Evolutionary conservation across 2,329 filamentous ascomycete genomes (phyloP).

Genomic region (Exophiala spinifera): DNA sequence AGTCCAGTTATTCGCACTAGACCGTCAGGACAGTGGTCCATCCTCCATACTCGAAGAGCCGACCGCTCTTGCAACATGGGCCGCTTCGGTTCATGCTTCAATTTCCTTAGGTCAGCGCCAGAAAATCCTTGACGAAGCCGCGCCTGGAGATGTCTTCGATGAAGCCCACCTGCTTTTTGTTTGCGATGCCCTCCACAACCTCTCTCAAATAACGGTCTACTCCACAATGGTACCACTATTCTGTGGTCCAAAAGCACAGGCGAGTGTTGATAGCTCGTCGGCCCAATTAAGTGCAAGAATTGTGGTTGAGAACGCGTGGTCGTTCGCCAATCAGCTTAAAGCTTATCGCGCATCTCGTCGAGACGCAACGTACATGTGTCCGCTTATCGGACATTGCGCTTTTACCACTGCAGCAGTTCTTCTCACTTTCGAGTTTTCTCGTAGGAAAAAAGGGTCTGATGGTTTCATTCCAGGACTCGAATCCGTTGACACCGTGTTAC

Average conservation of each 20-base stretch:
- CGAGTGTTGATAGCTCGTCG: background rate
- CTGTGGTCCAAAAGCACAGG: background rate
- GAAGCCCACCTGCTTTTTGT: background rate
- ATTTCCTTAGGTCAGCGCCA: background rate
- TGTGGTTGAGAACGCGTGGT: background rate
- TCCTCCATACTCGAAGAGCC: background rate
- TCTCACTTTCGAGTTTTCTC: background rate
- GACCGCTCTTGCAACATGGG: background rate
- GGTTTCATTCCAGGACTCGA: background rate
- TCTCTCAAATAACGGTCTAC: conserved; percentile 1
- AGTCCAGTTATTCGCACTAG: background rate
- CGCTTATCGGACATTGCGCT: background rate
- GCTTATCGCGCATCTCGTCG: background rate
- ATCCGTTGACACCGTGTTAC: background rate
- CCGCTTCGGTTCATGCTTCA: background rate
- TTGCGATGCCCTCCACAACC: background rate
- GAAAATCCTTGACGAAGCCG: background rate
- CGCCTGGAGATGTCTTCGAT: background rate
- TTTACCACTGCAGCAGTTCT: background rate
- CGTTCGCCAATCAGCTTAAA: background rate
- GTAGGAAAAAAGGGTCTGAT: background rate
- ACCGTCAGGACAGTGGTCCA: background rate
- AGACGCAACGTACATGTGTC: background rate
- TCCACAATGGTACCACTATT: background rate
- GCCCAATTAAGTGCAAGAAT: background rate